Base-by-base conservation (phyloP, 176 grass and related monocot genomes). In the Stipa capillata region DNA sequence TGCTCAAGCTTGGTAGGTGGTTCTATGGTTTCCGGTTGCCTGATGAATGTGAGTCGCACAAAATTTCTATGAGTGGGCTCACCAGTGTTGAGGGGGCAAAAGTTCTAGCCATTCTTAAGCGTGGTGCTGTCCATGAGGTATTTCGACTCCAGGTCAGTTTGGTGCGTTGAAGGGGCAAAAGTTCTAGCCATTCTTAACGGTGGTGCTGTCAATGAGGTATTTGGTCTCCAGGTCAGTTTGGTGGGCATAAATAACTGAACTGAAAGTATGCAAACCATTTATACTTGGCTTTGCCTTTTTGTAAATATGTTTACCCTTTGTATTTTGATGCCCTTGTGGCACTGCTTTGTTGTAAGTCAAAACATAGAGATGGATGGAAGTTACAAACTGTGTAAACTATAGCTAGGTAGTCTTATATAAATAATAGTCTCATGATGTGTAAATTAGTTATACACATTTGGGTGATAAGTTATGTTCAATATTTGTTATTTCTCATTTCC, bases 61-160 rank as follows among this genome's bases (percentile, higher is more conserved):
- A 70, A 65, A 58, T 92, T 45, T 90, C 85, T 42, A 47, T 97
- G 73, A 84, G 65, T 60, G 74, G 84, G 50, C 87, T 97, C 43
- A 84, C 91, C 42, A 74, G 65, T 13, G 25, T 55, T 15, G 62
- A 88, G n/a, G 89, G 91, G 16, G 72, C 67, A 74, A 69, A 78
- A 32, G 28, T 92, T 84, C 73, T 97, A 2, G 62, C 69, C 12
- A 82, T 97, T 79, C 91, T 97, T 65, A 83, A 92, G 43, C 83
- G 89, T 72, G 95, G 91, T 69, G 85, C 89, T 77, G 87, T 97
- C 74, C 91, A 94, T 16, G 91, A 92, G 65, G 87, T 92, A 76
- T 79, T 92, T 80, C 89, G 83, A 9, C 85, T 97, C 43, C 85
- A 81, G 77, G 80, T 97, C n/a, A n/a, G n/a, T n/a, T n/a, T n/a